Evolutionary conservation across 139 green algal species (phyloP).

Genomic region (Coelastrella sp.): DNA sequence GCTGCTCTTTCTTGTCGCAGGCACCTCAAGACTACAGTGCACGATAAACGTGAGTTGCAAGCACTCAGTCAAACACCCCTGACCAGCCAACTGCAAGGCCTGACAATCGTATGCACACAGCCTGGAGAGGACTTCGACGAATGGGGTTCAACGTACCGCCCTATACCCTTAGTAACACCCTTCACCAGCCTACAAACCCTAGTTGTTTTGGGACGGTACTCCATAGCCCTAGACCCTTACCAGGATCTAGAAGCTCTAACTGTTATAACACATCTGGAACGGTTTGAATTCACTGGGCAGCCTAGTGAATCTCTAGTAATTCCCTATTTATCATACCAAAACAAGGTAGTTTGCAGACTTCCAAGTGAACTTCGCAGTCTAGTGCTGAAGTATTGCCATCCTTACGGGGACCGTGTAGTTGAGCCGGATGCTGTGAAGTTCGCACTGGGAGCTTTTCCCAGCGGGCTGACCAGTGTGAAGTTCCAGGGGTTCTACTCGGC

Average conservation of each 20-base stretch:
- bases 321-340: neutral
- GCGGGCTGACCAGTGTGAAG: neutral
- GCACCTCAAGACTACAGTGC: neutral
- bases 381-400: neutral
- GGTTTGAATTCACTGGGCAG: neutral
- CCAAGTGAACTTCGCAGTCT: neutral
- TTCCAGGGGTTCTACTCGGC: neutral
- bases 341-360: neutral
- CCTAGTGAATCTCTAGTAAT: neutral
- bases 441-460: neutral
- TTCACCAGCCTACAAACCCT: neutral
- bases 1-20: neutral
- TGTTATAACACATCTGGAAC: neutral
- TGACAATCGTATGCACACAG: neutral
- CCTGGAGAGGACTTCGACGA: neutral
- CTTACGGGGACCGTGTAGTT: neutral
- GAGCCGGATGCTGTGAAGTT: neutral
- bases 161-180: neutral
- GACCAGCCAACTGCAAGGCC: neutral
- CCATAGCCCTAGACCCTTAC: neutral
- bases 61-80: neutral
- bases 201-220: neutral
- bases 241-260: neutral
- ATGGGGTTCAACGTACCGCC: neutral
- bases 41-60: neutral